Conservation (phyloP, 2,329 filamentous ascomycete species). For the Colletotrichum cordylinicola region DNA sequence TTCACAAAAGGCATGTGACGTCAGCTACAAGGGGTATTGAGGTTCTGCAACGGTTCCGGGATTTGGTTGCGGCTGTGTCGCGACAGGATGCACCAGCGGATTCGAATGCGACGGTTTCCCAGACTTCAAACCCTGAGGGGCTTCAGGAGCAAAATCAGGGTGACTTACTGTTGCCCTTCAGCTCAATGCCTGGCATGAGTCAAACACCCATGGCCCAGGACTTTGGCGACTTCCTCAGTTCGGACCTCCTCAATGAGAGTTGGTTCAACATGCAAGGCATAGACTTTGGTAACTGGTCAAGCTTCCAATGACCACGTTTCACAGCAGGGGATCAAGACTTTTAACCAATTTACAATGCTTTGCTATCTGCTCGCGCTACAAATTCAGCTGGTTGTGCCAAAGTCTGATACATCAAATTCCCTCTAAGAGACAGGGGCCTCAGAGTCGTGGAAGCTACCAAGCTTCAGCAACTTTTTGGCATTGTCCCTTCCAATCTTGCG, state of each 20-base stretch:
- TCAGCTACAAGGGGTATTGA: not conserved
- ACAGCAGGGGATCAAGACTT: rapidly evolving
- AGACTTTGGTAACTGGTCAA: not conserved
- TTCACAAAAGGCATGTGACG: not conserved
- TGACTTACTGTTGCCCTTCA: not conserved
- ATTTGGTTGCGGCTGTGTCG: not conserved
- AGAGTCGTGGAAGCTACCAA: constrained; percentile 38
- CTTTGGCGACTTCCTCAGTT: not conserved
- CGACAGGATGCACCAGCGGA: not conserved
- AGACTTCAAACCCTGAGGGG: rapidly evolving
- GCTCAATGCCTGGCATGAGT: not conserved
- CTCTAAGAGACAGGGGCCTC: constrained; percentile 17
- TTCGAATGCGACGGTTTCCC: not conserved
- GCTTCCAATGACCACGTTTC: not conserved
- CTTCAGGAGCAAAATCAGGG: not conserved
- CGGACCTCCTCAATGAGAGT: not conserved
- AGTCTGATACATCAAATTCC: not conserved
- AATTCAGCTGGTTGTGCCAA: rapidly evolving
- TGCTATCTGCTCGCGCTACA: rapidly evolving
- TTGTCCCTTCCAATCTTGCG: constrained; percentile 49
- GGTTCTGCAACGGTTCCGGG: not conserved
- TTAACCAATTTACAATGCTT: rapidly evolving
- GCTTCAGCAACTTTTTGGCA: constrained; percentile 45
- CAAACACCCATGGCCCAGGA: not conserved
- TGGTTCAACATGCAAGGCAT: constrained; percentile 6